Conservation (phyloP, 306 rosid species). For the Lupinus albus region DNA sequence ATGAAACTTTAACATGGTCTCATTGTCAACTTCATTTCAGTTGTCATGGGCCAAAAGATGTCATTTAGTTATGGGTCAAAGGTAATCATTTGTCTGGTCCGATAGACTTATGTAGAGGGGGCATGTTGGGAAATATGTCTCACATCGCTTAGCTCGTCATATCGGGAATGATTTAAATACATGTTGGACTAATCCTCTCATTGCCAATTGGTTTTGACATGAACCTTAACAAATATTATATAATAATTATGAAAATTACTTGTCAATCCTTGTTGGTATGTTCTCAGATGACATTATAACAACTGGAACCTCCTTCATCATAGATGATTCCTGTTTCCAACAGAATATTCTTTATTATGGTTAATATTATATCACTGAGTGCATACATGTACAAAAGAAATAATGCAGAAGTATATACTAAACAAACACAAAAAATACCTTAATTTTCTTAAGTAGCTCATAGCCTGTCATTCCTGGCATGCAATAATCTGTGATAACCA, state of each 20-base stretch:
- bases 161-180: no score
- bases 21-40: no score
- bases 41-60: no score
- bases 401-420: neutral
- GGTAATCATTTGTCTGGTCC: no score
- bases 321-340: constrained; percentile 70
- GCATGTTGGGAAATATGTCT: no score
- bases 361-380: constrained; percentile 14
- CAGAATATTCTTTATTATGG: neutral
- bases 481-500: constrained; percentile 88
- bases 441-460: constrained; percentile 84
- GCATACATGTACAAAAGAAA: neutral
- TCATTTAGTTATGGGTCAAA: no score
- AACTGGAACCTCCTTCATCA: constrained; percentile 87
- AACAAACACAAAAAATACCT: constrained; percentile 47
- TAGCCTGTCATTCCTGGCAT: constrained; percentile 99
- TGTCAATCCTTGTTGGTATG: constrained; percentile 75
- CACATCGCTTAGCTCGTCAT: no score
- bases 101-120: no score
- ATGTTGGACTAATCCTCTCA: no score
- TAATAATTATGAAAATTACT: constrained; percentile 45
- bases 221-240: no score
- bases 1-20: no score
- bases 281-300: constrained; percentile 94
- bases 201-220: no score